These are phyloP conservation scores for Phanerodontia chrysosporium DNA, from an alignment of 768 basidiomycete genomes.

Conservation along the genomic window DNA sequence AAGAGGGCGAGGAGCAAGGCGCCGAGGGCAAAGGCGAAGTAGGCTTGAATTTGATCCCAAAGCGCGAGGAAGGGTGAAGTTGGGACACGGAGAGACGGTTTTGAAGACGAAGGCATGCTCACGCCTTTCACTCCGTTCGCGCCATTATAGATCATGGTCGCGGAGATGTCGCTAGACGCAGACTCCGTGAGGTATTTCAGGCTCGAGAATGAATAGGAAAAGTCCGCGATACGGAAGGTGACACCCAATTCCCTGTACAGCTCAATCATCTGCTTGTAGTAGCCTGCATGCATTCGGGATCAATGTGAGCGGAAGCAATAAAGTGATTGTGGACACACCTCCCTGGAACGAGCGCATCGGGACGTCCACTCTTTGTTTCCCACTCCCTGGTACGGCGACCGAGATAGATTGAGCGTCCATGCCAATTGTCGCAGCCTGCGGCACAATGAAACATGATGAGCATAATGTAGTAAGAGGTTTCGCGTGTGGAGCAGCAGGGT, in stretches of 20 bases:
- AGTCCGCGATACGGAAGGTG: slow-evolving; percentile 49
- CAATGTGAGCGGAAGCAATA: not conserved
- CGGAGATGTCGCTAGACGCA: slow-evolving; percentile 28
- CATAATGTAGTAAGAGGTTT: not conserved
- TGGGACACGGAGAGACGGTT: not conserved
- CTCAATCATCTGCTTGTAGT: slow-evolving; percentile 66
- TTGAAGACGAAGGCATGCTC: slow-evolving; percentile 43
- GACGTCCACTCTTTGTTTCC: slow-evolving; percentile 62
- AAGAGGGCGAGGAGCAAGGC: slow-evolving; percentile 21
- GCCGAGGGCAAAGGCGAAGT: slow-evolving; percentile 19
- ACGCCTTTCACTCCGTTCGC: slow-evolving; percentile 49
- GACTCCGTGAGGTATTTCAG: slow-evolving; percentile 25
- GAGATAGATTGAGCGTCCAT: slow-evolving; percentile 67
- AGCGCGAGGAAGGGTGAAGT: not conserved
- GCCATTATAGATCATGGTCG: slow-evolving; percentile 66
- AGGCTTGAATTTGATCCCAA: slow-evolving; percentile 6
- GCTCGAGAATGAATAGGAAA: slow-evolving; percentile 69
- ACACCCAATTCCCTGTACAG: slow-evolving; percentile 63
- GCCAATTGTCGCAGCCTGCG: slow-evolving; percentile 51
- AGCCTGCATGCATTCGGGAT: slow-evolving; percentile 43
- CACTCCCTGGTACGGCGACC: slow-evolving; percentile 32
- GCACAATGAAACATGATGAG: not conserved
- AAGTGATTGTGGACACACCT: slow-evolving; percentile 38
- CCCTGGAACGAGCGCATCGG: slow-evolving; percentile 83
- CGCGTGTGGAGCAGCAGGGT: not conserved